Evolutionary conservation across 2,329 filamentous ascomycete species (phyloP).

Genomic region (Dissoconium aciculare): DNA sequence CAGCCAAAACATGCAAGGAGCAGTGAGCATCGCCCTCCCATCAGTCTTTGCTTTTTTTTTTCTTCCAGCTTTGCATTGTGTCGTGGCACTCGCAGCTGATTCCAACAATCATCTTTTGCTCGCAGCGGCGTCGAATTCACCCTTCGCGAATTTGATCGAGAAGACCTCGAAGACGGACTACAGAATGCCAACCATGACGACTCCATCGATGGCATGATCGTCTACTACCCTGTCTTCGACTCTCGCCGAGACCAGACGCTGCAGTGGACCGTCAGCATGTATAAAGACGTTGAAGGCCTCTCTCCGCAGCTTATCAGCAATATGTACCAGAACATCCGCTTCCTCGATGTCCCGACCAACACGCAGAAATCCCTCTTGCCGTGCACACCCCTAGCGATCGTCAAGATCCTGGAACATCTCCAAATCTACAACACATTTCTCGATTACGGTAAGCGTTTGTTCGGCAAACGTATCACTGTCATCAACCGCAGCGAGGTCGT

Average conservation of each 20-base stretch:
- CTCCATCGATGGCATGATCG: slow-evolving; percentile 73
- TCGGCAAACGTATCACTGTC: slow-evolving; percentile 86
- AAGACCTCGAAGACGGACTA: slow-evolving; percentile 79
- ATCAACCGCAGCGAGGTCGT: slow-evolving; percentile 96
- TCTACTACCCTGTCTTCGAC: slow-evolving; percentile 97
- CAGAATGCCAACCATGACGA: slow-evolving; percentile 68
- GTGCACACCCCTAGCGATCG: slow-evolving; percentile 86
- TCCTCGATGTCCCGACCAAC: slow-evolving; percentile 64
- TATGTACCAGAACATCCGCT: slow-evolving; percentile 98
- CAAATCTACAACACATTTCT: slow-evolving; percentile 94
- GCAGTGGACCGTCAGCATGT: slow-evolving; percentile 78
- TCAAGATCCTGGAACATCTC: slow-evolving; percentile 93
- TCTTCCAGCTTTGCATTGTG: too few species aligned
- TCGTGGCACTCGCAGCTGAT: too few species aligned
- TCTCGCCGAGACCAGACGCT: slow-evolving; percentile 84
- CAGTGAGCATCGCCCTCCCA: slow-evolving; percentile 73
- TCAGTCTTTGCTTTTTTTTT: too few species aligned
- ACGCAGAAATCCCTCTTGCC: slow-evolving; percentile 82
- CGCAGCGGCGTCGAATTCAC: slow-evolving; percentile 66
- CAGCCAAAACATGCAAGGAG: slow-evolving; percentile 86
- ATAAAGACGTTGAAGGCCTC: slow-evolving; percentile 91
- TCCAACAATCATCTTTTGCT: too few species aligned
- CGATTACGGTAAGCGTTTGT: slow-evolving; percentile 80
- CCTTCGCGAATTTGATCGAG: slow-evolving; percentile 68
- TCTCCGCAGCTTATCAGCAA: slow-evolving; percentile 93